phyloP scores from a whole-genome alignment of 1,284 basidiomycete genomes.

The Psilocybe mexicana region DNA sequence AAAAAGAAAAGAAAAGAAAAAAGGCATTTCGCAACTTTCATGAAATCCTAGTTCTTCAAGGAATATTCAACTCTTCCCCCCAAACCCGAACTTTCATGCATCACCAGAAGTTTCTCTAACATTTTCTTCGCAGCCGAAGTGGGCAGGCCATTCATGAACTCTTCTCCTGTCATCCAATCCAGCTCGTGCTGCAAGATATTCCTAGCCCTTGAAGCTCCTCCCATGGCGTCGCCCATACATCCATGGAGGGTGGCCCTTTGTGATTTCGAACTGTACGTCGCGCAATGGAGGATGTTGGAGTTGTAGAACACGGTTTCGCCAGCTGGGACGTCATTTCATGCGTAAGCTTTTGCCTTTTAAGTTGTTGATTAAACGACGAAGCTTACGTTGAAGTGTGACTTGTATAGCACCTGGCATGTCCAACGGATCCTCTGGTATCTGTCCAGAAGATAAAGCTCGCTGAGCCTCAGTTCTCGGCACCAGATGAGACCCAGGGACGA shows the following conservation, averaged over 20 bases:
- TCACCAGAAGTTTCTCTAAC: conserved; percentile 59
- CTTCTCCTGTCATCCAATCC: conserved; percentile 67
- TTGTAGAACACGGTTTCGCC: conserved; percentile 86
- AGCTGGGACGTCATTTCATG: conserved; percentile 24
- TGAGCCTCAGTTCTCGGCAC: conserved; percentile 62
- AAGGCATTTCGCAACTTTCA: no score
- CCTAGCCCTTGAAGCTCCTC: conserved; percentile 65
- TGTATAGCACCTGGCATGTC: conserved; percentile 70
- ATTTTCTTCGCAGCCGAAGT: conserved; percentile 53
- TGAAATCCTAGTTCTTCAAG: conserved; percentile 20
- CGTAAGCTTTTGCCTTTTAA: neutral
- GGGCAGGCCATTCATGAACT: conserved; percentile 52
- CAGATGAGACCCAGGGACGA: conserved; percentile 74
- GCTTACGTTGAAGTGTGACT: conserved; percentile 60
- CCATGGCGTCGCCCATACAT: conserved; percentile 65
- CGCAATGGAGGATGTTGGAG: conserved; percentile 79
- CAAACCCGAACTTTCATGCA: conserved; percentile 45
- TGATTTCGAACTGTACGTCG: conserved; percentile 55
- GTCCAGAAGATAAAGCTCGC: conserved; percentile 53
- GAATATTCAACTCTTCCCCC: conserved; percentile 49
- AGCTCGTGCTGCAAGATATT: conserved; percentile 83
- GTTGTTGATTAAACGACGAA: neutral
- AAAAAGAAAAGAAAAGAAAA: no score
- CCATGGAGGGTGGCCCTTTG: conserved; percentile 76
- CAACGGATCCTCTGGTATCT: conserved; percentile 57